These are phyloP conservation scores for Bipolaris victoriae DNA, from an alignment of 2,329 filamentous ascomycete genomes.

Conservation along the genomic window DNA sequence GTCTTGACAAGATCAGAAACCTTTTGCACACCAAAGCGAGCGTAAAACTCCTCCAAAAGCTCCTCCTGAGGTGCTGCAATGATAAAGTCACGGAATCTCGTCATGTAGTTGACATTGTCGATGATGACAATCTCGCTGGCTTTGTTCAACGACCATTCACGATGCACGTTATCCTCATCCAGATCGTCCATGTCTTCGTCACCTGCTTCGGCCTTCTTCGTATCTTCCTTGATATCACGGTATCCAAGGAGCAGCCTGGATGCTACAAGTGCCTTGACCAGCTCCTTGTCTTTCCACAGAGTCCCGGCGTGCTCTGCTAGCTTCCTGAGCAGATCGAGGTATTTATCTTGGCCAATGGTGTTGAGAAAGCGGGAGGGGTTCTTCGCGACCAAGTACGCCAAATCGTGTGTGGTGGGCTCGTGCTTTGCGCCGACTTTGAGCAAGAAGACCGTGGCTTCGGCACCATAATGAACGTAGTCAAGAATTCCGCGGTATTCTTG, in stretches of 20 bases:
- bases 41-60: conserved; percentile 80
- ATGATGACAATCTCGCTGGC: conserved; percentile 77
- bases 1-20: conserved; percentile 81
- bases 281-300: conserved; percentile 77
- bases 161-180: conserved; percentile 57
- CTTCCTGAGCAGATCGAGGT: conserved; percentile 79
- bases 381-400: conserved; percentile 80
- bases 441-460: conserved; percentile 85
- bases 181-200: conserved; percentile 53
- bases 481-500: conserved; percentile 86
- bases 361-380: conserved; percentile 84
- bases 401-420: conserved; percentile 85
- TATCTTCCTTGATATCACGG: conserved; percentile 69
- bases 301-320: conserved; percentile 73
- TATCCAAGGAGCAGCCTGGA: conserved; percentile 83
- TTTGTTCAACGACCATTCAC: conserved; percentile 77
- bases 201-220: conserved; percentile 49
- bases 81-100: conserved; percentile 82
- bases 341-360: conserved; percentile 83
- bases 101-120: conserved; percentile 63
- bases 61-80: conserved; percentile 92
- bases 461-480: conserved; percentile 94
- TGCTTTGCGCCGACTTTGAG: conserved; percentile 87
- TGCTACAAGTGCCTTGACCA: conserved; percentile 77
- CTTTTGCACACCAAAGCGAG: conserved; percentile 75